Evolutionary conservation across 495 filamentous ascomycete species (phyloP), one percentile per base, ranked within the genome.

Genomic region (Aspergillus nidulans): DNA sequence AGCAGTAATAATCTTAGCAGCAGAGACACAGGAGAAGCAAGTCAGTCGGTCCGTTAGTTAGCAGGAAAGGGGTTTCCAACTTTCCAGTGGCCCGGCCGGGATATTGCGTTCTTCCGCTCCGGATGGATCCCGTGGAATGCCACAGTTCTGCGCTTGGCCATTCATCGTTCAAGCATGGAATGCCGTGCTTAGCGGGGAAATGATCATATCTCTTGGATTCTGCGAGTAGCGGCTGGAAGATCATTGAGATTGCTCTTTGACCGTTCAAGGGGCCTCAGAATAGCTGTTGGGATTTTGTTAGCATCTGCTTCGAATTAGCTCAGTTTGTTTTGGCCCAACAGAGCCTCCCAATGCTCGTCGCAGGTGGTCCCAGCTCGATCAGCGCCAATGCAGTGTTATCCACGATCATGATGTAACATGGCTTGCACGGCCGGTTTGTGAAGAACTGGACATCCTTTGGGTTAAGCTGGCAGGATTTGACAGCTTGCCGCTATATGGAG

Each of bases 11-110:
- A 48, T 49, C 56, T 45, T 48, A 53, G 56, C 38, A 58, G 56
- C 36, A 62, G 55, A 36, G 52, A 61, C 51, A 58, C 56, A 59
- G 56, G 52, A 61, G 53, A 61, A 61, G 59, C 56, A 59, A 61
- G 54, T 53, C 47, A 54, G 45, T 54, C 57, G 41, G 50, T 54
- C 47, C 60, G 59, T 60, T 60, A 59, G 52, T 49, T 49, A 43
- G 55, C 49, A 55, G 61, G 55, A 57, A 55, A 59, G 54, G 57
- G 59, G 58, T 52, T 44, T 50, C 36, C 39, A 44, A 47, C 58
- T 60, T 45, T 45, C n/a, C 19, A 23, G 32, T 51, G 24, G 28
- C 20, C 41, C 23, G 36, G 23, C 32, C 36, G 36, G 49, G 13
- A 19, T 0, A 32, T 24, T 43, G 7, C 7, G 38, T 49, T 56